These are phyloP conservation scores for Flaveria linearis DNA, from an alignment of 129 eudicot genomes.

Conservation along the genomic window DNA sequence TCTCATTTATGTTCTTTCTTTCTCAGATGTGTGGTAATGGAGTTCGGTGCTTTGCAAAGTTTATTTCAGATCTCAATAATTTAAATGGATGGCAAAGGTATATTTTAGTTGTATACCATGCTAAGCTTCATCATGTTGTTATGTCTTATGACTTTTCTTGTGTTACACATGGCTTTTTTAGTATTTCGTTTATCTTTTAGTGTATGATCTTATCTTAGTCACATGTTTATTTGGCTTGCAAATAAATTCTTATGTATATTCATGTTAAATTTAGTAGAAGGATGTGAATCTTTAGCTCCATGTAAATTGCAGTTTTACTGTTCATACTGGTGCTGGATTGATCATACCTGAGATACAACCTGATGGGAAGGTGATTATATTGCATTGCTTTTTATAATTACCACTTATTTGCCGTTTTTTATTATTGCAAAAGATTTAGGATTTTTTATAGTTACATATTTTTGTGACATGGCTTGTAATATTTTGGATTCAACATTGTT, in stretches of 20 bases:
- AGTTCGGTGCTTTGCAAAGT: constrained; percentile 95
- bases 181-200: background rate
- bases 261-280: too few relatives aligned
- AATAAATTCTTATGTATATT: too few relatives aligned
- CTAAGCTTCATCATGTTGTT: constrained; percentile 7
- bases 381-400: background rate
- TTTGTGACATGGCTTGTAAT: background rate
- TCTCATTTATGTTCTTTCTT: constrained; percentile 5
- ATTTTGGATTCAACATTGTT: constrained; percentile 25
- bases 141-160: background rate
- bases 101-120: constrained; percentile 10
- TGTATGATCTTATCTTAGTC: background rate
- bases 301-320: constrained; percentile 60
- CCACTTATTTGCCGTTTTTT: background rate
- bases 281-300: background rate
- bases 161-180: constrained; percentile 3
- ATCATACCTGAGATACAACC: constrained; percentile 96
- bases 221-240: background rate
- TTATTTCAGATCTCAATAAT: constrained; percentile 76
- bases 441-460: background rate
- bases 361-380: constrained; percentile 66
- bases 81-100: constrained; percentile 77
- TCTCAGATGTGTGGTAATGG: constrained; percentile 99
- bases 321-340: constrained; percentile 96
- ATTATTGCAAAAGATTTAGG: background rate